These are phyloP conservation scores for Ogataea dorogensis DNA, from an alignment of 805 yeast species.

Conservation along the genomic window DNA sequence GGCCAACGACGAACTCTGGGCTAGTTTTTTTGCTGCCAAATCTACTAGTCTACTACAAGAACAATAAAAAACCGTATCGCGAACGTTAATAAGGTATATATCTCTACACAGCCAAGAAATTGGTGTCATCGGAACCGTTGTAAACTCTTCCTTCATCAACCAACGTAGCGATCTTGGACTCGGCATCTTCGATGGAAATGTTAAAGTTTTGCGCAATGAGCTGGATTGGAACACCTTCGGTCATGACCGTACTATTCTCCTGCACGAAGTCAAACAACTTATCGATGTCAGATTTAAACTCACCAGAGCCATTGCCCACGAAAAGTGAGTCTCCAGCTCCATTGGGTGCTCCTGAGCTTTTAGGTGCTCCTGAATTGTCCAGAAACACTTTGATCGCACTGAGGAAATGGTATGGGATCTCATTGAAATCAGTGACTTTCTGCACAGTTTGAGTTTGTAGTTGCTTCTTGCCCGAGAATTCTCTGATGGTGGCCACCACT, in stretches of 20 bases:
- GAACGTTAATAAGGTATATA: slow-evolving; percentile 4
- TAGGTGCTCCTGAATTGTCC: slow-evolving; percentile 35
- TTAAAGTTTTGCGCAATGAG: slow-evolving; percentile 57
- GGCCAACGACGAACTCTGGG: slow-evolving; percentile 58
- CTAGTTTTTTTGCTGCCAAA: slow-evolving; percentile 48
- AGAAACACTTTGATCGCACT: slow-evolving; percentile 60
- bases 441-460: slow-evolving; percentile 62
- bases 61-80: slow-evolving; percentile 6
- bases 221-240: slow-evolving; percentile 72
- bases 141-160: slow-evolving; percentile 69
- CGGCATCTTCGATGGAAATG: slow-evolving; percentile 48
- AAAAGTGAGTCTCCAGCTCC: slow-evolving; percentile 37
- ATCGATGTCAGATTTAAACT: slow-evolving; percentile 36
- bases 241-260: slow-evolving; percentile 55
- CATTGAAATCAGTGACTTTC: slow-evolving; percentile 61
- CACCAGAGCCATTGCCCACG: slow-evolving; percentile 40
- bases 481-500: slow-evolving; percentile 55
- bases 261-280: slow-evolving; percentile 47
- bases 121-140: slow-evolving; percentile 65
- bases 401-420: slow-evolving; percentile 64
- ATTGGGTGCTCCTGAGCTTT: slow-evolving; percentile 37
- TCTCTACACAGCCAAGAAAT: slow-evolving; percentile 50
- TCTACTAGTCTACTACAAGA: slow-evolving; percentile 20
- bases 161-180: slow-evolving; percentile 49
- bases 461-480: slow-evolving; percentile 61